Conservation (phyloP, 345 rosid species). For the Salix brachista region DNA sequence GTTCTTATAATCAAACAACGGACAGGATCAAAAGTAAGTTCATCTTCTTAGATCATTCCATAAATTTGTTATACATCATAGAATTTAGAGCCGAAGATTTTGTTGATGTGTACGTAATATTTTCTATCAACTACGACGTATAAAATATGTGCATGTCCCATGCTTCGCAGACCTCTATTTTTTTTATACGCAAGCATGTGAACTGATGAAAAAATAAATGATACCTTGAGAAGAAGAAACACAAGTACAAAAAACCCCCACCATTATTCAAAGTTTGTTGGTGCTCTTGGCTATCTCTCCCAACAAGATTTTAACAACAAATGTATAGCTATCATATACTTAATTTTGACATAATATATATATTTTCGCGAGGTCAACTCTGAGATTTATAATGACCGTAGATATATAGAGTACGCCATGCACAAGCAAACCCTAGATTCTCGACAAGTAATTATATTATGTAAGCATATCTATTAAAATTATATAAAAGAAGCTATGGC, state of each 20-base stretch:
- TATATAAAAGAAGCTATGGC: not conserved
- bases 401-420: constrained; percentile 24
- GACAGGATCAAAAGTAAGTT: not conserved
- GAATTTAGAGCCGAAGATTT: not conserved
- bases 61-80: not conserved
- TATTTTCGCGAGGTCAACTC: constrained; percentile 32
- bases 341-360: not conserved
- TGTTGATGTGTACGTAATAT: not conserved
- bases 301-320: constrained; percentile 45
- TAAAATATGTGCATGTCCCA: not conserved
- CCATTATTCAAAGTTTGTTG: constrained; percentile 57
- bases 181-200: not conserved
- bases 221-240: not conserved
- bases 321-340: constrained; percentile 18
- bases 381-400: constrained; percentile 4
- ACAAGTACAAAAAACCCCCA: not conserved
- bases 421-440: constrained; percentile 33
- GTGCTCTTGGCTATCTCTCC: constrained; percentile 25
- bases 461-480: constrained; percentile 11
- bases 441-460: constrained; percentile 34
- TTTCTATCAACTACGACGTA: not conserved
- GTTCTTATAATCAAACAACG: not conserved
- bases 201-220: not conserved
- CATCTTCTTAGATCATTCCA: not conserved
- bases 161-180: too few species aligned